Evolutionary conservation across 139 green algal genomes (phyloP).

Genomic region (Chlorella ohadii): DNA sequence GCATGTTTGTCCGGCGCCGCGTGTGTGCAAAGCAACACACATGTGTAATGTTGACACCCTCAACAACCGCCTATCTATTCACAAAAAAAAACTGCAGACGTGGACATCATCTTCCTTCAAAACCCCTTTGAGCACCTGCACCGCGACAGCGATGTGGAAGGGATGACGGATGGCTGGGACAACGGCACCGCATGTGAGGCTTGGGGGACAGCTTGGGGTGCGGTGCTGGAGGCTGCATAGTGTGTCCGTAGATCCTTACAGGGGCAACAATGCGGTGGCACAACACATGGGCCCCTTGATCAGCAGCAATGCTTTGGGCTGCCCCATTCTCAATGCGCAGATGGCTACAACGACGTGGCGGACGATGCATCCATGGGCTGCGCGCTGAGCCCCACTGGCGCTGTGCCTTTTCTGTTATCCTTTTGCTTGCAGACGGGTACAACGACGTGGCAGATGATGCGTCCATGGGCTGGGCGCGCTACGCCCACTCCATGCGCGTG

Average conservation of each 20-base stretch:
- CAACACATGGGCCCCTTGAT: no score
- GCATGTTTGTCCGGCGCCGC: no score
- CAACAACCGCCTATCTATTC: no score
- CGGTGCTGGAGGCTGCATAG: no score
- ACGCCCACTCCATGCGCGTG: conserved; percentile 83
- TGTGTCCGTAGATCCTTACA: no score
- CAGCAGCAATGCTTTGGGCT: no score
- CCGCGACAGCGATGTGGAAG: conserved; percentile 80
- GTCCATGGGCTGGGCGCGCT: conserved; percentile 80
- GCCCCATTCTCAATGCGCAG: no score
- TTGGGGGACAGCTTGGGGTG: background rate
- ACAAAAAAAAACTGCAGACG: conserved; percentile 30
- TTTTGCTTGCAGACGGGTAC: conserved; percentile 37
- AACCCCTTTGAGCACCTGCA: conserved; percentile 81
- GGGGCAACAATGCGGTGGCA: no score
- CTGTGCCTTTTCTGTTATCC: no score
- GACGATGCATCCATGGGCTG: conserved; percentile 83
- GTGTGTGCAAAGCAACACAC: no score
- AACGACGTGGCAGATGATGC: conserved; percentile 71
- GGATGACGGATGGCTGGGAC: conserved; percentile 78
- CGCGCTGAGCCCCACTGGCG: conserved; percentile 42
- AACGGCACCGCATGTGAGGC: conserved; percentile 70
- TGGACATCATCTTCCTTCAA: conserved; percentile 58
- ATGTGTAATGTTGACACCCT: no score
- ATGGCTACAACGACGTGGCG: conserved; percentile 55